phyloP scores from a whole-genome alignment of 108 stramenopile species.

The Cyclotella sp. region DNA sequence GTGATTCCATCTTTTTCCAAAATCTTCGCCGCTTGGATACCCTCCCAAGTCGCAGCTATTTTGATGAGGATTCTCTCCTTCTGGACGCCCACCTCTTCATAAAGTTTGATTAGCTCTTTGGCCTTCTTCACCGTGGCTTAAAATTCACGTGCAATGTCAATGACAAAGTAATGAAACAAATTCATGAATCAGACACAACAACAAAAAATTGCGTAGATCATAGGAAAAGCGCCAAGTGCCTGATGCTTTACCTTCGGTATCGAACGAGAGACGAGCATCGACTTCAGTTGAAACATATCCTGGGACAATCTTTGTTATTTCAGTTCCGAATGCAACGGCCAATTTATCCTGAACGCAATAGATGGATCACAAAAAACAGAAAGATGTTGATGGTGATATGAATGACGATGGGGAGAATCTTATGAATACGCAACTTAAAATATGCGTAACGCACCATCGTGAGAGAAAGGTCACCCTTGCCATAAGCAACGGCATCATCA shows the following conservation, averaged over 20 bases:
- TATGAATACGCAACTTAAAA: neutral
- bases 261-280: conserved; percentile 98
- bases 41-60: conserved; percentile 98
- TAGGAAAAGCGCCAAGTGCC: neutral
- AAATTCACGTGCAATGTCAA: neutral
- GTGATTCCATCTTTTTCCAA: conserved; percentile 97
- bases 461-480: conserved; percentile 74
- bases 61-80: conserved; percentile 98
- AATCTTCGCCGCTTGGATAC: conserved; percentile 94
- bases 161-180: neutral
- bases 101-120: conserved; percentile 91
- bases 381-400: neutral
- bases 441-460: conserved; percentile 68
- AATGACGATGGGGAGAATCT: neutral
- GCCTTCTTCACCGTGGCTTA: conserved; percentile 92
- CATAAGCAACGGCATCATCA: conserved; percentile 86
- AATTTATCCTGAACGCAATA: conserved; percentile 86
- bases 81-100: conserved; percentile 92
- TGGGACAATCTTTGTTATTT: conserved; percentile 98
- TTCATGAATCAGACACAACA: neutral
- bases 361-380: neutral
- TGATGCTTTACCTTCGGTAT: conserved; percentile 68
- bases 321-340: conserved; percentile 96
- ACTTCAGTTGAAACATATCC: conserved; percentile 99
- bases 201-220: neutral